Evolutionary conservation across 192 early-diverging fungal species (phyloP), one percentile per base, ranked within the genome.

Genomic region (Linnemannia elongata): DNA sequence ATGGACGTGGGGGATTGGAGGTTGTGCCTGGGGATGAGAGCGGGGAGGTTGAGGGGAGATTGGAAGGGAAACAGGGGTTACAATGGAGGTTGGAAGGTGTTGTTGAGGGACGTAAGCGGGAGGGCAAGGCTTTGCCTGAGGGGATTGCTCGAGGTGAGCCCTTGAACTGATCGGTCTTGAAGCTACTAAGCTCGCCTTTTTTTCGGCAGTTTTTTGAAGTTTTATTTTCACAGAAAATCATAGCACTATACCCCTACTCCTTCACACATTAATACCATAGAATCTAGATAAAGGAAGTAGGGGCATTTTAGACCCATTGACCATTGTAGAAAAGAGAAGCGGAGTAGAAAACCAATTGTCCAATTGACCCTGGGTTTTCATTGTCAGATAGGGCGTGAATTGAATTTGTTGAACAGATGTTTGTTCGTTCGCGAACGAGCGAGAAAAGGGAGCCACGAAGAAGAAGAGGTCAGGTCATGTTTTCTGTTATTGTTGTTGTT

Each of bases 71-170:
- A 9, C 33, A 68, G 49, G 80, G 85, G 9, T 52, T 72, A 17
- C 79, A 78, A 68, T 18, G 33, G 45, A 30, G 41, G 33, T 45
- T 87, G 57, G 85, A 87, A 54, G 27, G 69, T 41, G 45, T 74
- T 66, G 70, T 87, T 41, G 72, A 7, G 20, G 30, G 35, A 5
- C 52, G 72, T 38, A 81, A 74, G 68, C 68, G 75, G 8, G 76
- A 78, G 10, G 85, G 85, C 33, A 81, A 81, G 73, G 35, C 70
- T 0, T 69, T 87, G 63, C 76, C 76, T 0, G 57, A 18, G 24
- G 66, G 47, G 30, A 47, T 81, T 45, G 79, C n/a, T 3, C 22
- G 42, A 1, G 85, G 78, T 6, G 24, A 70, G 70, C 68, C 77
- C 6, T 54, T 77, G 41, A 15, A 24, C 41, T 74, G 47, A 42